Evolutionary conservation across 1,139 yeast genomes (phyloP).

Genomic region (Candida freyschussii): DNA sequence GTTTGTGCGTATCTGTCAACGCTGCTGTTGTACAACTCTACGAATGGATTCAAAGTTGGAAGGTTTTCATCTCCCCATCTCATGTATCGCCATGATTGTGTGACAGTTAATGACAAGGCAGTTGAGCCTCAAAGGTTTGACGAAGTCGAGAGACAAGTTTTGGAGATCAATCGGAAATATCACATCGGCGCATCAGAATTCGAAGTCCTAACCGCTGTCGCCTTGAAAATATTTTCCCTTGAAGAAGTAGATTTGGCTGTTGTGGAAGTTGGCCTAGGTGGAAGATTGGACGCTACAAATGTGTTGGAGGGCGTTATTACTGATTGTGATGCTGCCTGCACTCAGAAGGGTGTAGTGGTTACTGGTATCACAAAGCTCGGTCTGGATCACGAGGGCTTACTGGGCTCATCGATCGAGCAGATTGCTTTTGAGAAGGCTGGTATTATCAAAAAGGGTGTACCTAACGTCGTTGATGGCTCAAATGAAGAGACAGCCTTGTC

Average conservation of each 20-base stretch:
- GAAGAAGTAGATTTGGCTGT: conserved; percentile 65
- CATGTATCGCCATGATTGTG: conserved; percentile 66
- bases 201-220: conserved; percentile 78
- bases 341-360: conserved; percentile 50
- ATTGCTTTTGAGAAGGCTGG: conserved; percentile 85
- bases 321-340: too few relatives aligned
- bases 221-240: conserved; percentile 65
- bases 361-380: conserved; percentile 83
- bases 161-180: conserved; percentile 32
- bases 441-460: conserved; percentile 56
- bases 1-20: conserved; percentile 75
- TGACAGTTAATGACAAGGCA: conserved; percentile 56
- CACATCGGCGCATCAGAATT: conserved; percentile 75
- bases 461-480: conserved; percentile 69
- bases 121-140: conserved; percentile 46
- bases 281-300: conserved; percentile 83
- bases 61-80: conserved; percentile 87
- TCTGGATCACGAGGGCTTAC: conserved; percentile 70
- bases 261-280: conserved; percentile 90
- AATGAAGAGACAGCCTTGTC: conserved; percentile 49
- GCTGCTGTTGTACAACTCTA: conserved; percentile 41
- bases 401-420: conserved; percentile 58
- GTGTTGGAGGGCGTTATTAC: conserved; percentile 35
- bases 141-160: conserved; percentile 34
- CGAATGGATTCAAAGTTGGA: conserved; percentile 47